Conservation (phyloP, 2,329 filamentous ascomycete genomes). For the Cladosporium oxysporum region DNA sequence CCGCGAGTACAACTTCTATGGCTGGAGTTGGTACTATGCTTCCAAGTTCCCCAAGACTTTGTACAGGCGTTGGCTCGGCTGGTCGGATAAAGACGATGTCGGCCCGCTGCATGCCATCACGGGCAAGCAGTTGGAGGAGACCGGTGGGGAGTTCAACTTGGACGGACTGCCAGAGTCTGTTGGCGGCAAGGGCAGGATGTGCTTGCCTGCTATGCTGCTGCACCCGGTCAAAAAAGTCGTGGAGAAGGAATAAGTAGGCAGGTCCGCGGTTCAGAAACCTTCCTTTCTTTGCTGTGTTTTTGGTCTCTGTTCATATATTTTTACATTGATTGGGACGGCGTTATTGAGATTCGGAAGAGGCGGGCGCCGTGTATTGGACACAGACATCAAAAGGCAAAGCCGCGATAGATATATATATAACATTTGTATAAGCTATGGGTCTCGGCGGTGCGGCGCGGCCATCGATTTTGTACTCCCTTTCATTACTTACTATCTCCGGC, state of each 20-base stretch:
- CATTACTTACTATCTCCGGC: neutral
- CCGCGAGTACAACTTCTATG: conserved; percentile 83
- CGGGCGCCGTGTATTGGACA: neutral
- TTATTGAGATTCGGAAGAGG: neutral
- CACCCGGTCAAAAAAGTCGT: conserved; percentile 54
- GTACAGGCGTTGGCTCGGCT: conserved; percentile 83
- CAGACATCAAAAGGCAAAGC: neutral
- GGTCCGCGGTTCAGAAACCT: neutral
- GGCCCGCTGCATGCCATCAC: conserved; percentile 70
- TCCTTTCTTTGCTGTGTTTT: neutral
- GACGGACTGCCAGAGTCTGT: conserved; percentile 54
- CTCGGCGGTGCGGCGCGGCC: neutral
- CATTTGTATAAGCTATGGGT: neutral
- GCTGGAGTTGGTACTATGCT: conserved; percentile 91
- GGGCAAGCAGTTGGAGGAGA: conserved; percentile 45
- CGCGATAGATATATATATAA: neutral
- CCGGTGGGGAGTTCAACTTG: conserved; percentile 17
- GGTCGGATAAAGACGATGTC: conserved; percentile 75
- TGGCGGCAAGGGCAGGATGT: conserved; percentile 50
- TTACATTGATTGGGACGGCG: neutral
- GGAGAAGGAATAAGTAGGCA: conserved; percentile 34
- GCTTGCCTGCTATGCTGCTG: conserved; percentile 48
- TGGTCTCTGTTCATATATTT: neutral
- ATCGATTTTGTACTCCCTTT: neutral
- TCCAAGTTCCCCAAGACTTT: conserved; percentile 78